These are phyloP conservation scores for Populus alba DNA, from an alignment of 345 rosid species.

Conservation along the genomic window DNA sequence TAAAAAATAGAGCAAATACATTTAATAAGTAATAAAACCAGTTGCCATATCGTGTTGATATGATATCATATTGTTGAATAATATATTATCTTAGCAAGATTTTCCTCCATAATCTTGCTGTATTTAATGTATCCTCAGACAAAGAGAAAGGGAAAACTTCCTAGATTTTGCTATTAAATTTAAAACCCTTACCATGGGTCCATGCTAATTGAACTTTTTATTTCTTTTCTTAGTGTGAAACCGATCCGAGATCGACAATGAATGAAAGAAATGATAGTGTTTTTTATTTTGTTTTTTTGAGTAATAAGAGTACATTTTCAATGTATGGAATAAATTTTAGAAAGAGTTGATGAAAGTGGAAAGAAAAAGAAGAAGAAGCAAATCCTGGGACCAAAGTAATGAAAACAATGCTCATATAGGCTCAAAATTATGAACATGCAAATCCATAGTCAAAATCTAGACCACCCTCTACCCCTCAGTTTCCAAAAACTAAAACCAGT, in stretches of 20 bases:
- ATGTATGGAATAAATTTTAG: not conserved
- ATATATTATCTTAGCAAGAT: not conserved
- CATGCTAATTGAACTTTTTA: no score
- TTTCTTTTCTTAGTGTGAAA: not conserved
- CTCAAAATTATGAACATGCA: no score
- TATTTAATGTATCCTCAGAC: no score
- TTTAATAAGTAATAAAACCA: not conserved
- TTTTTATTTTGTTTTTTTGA: no score
- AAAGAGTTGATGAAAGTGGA: not conserved
- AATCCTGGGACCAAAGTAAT: no score
- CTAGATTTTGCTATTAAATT: not conserved
- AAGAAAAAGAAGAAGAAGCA: no score
- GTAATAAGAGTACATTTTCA: not conserved
- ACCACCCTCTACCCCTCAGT: no score
- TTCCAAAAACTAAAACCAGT: no score
- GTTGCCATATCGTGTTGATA: not conserved
- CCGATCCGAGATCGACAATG: not conserved
- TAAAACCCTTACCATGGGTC: not conserved
- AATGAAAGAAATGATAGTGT: not conserved
- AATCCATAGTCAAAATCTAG: no score
- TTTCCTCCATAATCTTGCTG: not conserved
- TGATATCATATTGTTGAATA: not conserved
- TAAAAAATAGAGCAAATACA: not conserved
- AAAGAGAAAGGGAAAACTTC: no score
- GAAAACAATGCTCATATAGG: no score